Conservation (phyloP, 2,329 filamentous ascomycete species). For the Aspergillus ruber region DNA sequence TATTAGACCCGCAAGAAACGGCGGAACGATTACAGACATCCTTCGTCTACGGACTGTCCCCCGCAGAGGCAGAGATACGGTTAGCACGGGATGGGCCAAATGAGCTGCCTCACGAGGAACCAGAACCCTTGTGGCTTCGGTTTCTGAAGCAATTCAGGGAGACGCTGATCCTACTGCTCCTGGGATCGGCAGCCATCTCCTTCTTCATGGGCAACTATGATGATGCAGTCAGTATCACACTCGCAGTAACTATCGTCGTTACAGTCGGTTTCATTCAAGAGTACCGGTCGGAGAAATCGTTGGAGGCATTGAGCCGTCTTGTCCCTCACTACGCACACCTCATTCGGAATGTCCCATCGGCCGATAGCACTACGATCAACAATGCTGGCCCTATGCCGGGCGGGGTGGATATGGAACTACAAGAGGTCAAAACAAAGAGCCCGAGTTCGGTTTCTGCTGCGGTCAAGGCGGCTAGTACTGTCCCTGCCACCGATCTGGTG, state of each 20-base stretch:
- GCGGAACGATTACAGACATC: conserved; percentile 74
- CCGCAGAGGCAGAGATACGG: conserved; percentile 72
- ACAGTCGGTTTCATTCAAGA: conserved; percentile 95
- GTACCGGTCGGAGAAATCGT: conserved; percentile 93
- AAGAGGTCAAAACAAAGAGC: conserved; percentile 39
- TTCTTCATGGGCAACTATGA: conserved; percentile 88
- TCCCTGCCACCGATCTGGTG: conserved; percentile 80
- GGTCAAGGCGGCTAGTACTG: conserved; percentile 72
- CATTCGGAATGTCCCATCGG: conserved; percentile 55
- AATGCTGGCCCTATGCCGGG: conserved; percentile 12
- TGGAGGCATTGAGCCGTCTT: conserved; percentile 87
- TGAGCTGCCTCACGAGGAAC: conserved; percentile 87
- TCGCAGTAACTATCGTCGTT: conserved; percentile 95
- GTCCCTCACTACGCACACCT: conserved; percentile 94
- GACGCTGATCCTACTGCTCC: conserved; percentile 83
- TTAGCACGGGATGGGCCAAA: conserved; percentile 80
- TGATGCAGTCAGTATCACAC: conserved; percentile 89
- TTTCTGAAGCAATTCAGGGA: conserved; percentile 97
- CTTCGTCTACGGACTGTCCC: conserved; percentile 71
- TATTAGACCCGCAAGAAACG: conserved; percentile 70
- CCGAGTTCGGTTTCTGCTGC: conserved; percentile 55
- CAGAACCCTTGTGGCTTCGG: conserved; percentile 89
- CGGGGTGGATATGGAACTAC: conserved; percentile 44
- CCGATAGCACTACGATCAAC: conserved; percentile 15
- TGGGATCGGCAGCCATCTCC: conserved; percentile 81